Percentiles rank a stretch among this genome's conserved stretches.
These are phyloP conservation scores for Mrakia hoshinonis DNA, from an alignment of 768 basidiomycete genomes.

Conservation along the genomic window DNA sequence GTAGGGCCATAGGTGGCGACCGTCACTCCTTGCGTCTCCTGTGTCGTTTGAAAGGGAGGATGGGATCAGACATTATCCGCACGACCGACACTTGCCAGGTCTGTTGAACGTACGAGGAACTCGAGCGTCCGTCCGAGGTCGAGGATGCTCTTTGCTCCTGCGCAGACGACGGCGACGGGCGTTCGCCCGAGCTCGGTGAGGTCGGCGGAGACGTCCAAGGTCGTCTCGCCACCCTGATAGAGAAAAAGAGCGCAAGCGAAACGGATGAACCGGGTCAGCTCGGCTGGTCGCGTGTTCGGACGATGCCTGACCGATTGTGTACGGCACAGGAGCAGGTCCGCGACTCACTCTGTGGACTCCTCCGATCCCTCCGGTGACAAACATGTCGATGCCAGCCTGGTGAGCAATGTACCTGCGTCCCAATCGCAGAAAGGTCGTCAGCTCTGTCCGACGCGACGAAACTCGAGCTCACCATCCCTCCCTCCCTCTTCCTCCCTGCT, in stretches of 20 bases:
- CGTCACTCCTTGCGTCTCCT: slow-evolving; percentile 94
- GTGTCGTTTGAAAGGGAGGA: neutral
- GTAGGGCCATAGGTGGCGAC: slow-evolving; percentile 69
- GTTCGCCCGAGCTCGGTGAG: slow-evolving; percentile 79
- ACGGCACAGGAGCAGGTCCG: no score
- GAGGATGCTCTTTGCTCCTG: slow-evolving; percentile 88
- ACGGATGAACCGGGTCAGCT: neutral
- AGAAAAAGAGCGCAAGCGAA: slow-evolving; percentile 42
- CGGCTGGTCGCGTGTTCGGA: neutral
- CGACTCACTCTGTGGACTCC: neutral
- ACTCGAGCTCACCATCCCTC: neutral
- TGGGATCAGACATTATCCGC: slow-evolving; percentile 33
- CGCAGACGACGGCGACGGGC: slow-evolving; percentile 73
- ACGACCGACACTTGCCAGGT: no score
- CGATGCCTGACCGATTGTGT: neutral
- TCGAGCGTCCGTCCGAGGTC: slow-evolving; percentile 66
- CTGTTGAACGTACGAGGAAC: slow-evolving; percentile 43
- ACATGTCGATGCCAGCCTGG: slow-evolving; percentile 75
- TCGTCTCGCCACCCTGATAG: slow-evolving; percentile 65
- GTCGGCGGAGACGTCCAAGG: slow-evolving; percentile 92
- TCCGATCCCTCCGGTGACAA: slow-evolving; percentile 76
- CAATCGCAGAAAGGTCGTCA: neutral
- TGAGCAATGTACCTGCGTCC: slow-evolving; percentile 39
- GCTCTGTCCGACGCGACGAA: neutral
- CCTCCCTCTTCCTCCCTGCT: neutral